Evolutionary conservation across 495 filamentous ascomycete species (phyloP), one percentile per base, ranked within the genome.

Genomic region (Podospora bellae-mahoneyi): DNA sequence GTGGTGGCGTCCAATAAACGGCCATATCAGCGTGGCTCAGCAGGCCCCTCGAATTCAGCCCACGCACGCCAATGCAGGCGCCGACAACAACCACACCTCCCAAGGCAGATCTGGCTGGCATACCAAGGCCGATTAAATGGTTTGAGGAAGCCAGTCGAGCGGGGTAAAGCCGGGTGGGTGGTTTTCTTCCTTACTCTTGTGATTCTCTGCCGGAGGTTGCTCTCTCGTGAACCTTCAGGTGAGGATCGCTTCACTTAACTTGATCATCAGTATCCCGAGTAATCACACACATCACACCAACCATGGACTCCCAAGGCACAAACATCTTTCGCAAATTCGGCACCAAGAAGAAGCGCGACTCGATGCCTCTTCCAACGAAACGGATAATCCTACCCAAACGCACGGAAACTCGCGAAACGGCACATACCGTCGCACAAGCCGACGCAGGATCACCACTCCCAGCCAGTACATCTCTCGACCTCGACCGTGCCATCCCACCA

Each of bases 1-100:
- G 59, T 20, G 16, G 59, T 61, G 59, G 59, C 59, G 59, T 61
- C 59, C 59, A 61, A 61, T 61, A 28, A 15, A 61, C 4, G 10
- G 16, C 2, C 27, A 18, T 10, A 9, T 7, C 59, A 26, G 4
- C 5, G 59, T 61, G 59, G 59, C 59, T 61, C 59, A 61, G 59
- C 59, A 61, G 7, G 59, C 23, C 59, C 18, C 23, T 7, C 9
- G 6, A 3, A 10, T 48, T 48, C 39, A 48, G 39, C 39, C 39
- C 39, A 48, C 39, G 39, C 13, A 48, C 39, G 39, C 39, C 39
- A 48, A 48, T 16, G 39, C 39, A 48, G 13, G 39, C 39, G 39
- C 39, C 39, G 39, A 48, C 39, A 48, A 13, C 39, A 48, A 48
- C 39, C 39, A 48, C 39, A 48, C 39, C 13, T 13, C 39, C 39